Conservation (phyloP, 345 rosid species). For the Isatis tinctoria region DNA sequence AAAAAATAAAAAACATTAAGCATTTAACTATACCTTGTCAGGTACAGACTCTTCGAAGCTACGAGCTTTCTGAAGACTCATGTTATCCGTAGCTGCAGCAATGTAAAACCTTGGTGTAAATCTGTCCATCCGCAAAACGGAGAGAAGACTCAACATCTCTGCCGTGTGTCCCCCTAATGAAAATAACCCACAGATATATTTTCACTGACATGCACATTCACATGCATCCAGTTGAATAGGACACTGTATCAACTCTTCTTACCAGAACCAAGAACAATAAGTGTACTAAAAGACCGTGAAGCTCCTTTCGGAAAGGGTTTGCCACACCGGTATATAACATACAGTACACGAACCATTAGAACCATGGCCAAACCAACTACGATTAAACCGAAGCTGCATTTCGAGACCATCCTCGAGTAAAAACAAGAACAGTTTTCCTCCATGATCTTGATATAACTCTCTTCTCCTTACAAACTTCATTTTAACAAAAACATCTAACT, state of each 20-base stretch:
- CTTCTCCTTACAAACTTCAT: not conserved
- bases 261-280: slow-evolving; percentile 68
- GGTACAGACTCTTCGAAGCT: slow-evolving; percentile 53
- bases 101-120: slow-evolving; percentile 72
- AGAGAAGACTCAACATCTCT: slow-evolving; percentile 82
- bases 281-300: slow-evolving; percentile 41
- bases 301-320: slow-evolving; percentile 39
- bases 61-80: slow-evolving; percentile 91
- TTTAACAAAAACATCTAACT: not conserved
- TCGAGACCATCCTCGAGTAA: slow-evolving; percentile 25
- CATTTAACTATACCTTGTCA: slow-evolving; percentile 37
- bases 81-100: slow-evolving; percentile 89
- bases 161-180: slow-evolving; percentile 88
- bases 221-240: not conserved
- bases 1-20: not conserved
- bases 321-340: slow-evolving; percentile 40
- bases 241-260: not conserved
- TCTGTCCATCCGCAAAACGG: slow-evolving; percentile 53
- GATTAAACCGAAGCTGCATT: slow-evolving; percentile 11
- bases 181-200: not conserved
- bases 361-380: not conserved
- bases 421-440: slow-evolving; percentile 16
- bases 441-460: slow-evolving; percentile 11
- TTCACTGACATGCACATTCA: not conserved
- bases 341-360: slow-evolving; percentile 29